Conservation (phyloP, 2,329 filamentous ascomycete genomes). For the Paramyrothecium roridum region DNA sequence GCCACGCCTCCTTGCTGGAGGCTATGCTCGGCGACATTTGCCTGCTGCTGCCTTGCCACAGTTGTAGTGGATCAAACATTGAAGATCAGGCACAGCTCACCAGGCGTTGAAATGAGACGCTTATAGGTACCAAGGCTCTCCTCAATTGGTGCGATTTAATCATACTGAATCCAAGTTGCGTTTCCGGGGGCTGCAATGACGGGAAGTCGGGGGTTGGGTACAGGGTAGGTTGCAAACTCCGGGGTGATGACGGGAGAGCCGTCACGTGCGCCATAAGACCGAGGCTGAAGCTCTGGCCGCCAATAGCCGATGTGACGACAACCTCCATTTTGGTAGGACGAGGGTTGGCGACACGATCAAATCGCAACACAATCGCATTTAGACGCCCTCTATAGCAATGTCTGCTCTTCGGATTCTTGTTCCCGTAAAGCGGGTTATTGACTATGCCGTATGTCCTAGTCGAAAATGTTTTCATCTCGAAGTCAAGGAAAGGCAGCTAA, state of each 20-base stretch:
- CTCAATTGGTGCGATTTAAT: too few species aligned
- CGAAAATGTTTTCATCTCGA: background rate
- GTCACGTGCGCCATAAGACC: background rate
- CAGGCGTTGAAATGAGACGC: too few species aligned
- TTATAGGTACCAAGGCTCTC: too few species aligned
- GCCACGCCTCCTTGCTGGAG: background rate
- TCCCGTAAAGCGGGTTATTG: slow-evolving; percentile 80
- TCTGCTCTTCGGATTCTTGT: slow-evolving; percentile 72
- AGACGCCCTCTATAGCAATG: slow-evolving; percentile 38
- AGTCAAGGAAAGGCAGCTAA: too few species aligned
- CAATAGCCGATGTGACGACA: slow-evolving; percentile 6
- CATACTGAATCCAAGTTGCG: too few species aligned
- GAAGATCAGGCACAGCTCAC: background rate
- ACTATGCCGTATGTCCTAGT: slow-evolving; percentile 65
- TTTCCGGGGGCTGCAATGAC: too few species aligned
- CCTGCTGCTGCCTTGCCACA: background rate
- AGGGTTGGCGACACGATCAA: slow-evolving; percentile 10
- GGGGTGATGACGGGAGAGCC: background rate
- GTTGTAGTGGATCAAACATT: background rate
- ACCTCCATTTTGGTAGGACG: background rate
- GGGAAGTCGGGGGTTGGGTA: background rate
- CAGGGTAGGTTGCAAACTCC: background rate
- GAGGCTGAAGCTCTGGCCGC: background rate
- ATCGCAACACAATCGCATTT: slow-evolving; percentile 18
- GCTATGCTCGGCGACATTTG: slow-evolving; percentile 1